These are phyloP conservation scores for Aspergillus diversus DNA, from an alignment of 495 filamentous ascomycete genomes.

Conservation along the genomic window DNA sequence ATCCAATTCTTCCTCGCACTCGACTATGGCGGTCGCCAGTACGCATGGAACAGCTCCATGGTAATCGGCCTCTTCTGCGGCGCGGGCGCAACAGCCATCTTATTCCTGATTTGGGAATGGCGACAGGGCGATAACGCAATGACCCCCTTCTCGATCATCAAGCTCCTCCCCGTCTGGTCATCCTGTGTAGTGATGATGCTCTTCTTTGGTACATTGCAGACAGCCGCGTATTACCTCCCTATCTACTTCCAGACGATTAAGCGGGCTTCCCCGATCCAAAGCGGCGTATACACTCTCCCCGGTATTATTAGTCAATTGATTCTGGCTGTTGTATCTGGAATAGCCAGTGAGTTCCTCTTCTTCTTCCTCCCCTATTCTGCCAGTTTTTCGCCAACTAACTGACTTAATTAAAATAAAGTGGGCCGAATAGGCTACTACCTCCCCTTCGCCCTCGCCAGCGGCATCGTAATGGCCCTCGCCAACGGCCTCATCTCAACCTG, in stretches of 20 bases:
- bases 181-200: conserved; percentile 25
- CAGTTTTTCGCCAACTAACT: neutral
- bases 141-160: conserved; percentile 41
- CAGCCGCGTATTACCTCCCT: conserved; percentile 30
- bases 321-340: no score
- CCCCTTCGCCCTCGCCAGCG: conserved; percentile 60
- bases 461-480: conserved; percentile 59
- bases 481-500: conserved; percentile 64
- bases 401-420: neutral
- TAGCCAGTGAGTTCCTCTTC: conserved; percentile 30
- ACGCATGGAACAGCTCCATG: conserved; percentile 28
- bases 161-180: conserved; percentile 29
- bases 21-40: conserved; percentile 28
- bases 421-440: conserved; percentile 19
- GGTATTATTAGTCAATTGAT: conserved; percentile 32
- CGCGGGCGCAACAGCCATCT: conserved; percentile 18
- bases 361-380: neutral
- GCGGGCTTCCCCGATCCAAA: conserved; percentile 31
- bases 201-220: conserved; percentile 21
- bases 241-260: conserved; percentile 39
- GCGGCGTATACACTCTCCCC: conserved; percentile 38
- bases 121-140: conserved; percentile 50
- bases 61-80: conserved; percentile 35
- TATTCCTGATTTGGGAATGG: conserved; percentile 48
- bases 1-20: conserved; percentile 41